Evolutionary conservation across 1,284 basidiomycete genomes (phyloP).

Genomic region (Xerocomus amazonicus): DNA sequence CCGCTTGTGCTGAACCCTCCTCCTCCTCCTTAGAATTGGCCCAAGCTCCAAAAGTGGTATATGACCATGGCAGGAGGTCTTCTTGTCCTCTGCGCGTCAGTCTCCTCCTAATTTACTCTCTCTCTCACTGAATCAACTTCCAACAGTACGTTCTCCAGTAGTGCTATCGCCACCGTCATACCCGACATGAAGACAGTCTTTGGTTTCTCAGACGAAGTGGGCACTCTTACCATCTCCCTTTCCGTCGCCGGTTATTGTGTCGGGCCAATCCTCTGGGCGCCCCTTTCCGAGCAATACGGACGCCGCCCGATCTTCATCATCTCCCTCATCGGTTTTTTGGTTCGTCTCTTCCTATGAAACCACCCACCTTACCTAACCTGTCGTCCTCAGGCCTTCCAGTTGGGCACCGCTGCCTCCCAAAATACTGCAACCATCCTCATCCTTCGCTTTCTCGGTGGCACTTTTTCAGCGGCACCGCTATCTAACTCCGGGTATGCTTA

Average conservation of each 20-base stretch:
- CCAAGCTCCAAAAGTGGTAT: conserved; percentile 54
- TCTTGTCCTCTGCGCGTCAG: conserved; percentile 66
- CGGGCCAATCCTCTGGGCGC: conserved; percentile 64
- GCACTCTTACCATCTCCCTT: conserved; percentile 46
- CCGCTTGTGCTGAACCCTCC: neutral
- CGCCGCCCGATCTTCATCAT: conserved; percentile 65
- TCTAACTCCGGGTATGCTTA: conserved; percentile 45
- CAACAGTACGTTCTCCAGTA: conserved; percentile 57
- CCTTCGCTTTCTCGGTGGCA: conserved; percentile 65
- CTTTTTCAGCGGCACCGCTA: conserved; percentile 46
- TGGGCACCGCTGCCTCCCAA: conserved; percentile 57
- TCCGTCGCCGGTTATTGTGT: conserved; percentile 57
- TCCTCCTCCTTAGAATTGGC: conserved; percentile 51
- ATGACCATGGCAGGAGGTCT: conserved; percentile 58
- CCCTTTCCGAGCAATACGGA: conserved; percentile 52
- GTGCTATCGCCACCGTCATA: conserved; percentile 50
- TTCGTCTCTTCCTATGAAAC: conserved; percentile 21
- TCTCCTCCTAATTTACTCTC: conserved; percentile 4
- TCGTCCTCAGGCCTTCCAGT: conserved; percentile 50
- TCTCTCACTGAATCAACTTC: conserved; percentile 5
- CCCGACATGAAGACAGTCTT: conserved; percentile 50
- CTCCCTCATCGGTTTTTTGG: conserved; percentile 62
- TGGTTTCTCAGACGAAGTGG: conserved; percentile 52
- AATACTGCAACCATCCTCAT: conserved; percentile 59
- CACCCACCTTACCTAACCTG: neutral